These are phyloP conservation scores for Sporothrix mexicana DNA, from an alignment of 2,329 filamentous ascomycete species.

Conservation along the genomic window DNA sequence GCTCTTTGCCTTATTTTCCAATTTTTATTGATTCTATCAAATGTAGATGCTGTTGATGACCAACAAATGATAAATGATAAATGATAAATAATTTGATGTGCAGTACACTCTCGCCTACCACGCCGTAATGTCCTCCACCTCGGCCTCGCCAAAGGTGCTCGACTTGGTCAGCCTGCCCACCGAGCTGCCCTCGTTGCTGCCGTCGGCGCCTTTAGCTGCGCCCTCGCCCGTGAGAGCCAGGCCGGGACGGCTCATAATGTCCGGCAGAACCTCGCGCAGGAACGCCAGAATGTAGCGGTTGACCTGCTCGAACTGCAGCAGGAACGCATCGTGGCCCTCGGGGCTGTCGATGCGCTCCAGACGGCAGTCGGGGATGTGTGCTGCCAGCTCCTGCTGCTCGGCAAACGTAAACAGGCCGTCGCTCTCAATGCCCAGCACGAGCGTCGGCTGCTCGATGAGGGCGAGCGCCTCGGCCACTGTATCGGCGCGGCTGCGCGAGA, in stretches of 20 bases:
- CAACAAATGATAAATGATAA: background rate
- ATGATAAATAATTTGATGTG: too few relatives aligned
- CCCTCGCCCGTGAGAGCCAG: background rate
- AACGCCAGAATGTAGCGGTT: conserved; percentile 87
- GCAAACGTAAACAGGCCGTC: conserved; percentile 97
- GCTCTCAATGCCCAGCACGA: conserved; percentile 92
- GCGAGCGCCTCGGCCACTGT: conserved; percentile 76
- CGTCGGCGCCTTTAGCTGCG: background rate
- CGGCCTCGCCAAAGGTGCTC: conserved; percentile 92
- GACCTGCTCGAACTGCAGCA: conserved; percentile 96
- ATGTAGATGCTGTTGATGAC: background rate
- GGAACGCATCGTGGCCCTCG: conserved; percentile 94
- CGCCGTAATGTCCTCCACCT: conserved; percentile 94
- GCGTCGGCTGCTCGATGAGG: conserved; percentile 83
- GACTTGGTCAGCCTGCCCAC: conserved; percentile 76
- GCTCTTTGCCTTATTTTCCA: background rate
- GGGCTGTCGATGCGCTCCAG: conserved; percentile 89
- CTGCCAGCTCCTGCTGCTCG: conserved; percentile 90
- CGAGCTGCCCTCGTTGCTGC: conserved; percentile 51
- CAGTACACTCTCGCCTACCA: conserved; percentile 73
- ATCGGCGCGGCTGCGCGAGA: conserved; percentile 76
- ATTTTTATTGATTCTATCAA: conserved; percentile 25
- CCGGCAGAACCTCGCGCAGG: conserved; percentile 78
- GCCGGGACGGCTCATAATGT: conserved; percentile 74
- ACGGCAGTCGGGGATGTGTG: conserved; percentile 75